Evolutionary conservation across 73 alveolate species (phyloP).

Genomic region (Uronychia binucleata): DNA sequence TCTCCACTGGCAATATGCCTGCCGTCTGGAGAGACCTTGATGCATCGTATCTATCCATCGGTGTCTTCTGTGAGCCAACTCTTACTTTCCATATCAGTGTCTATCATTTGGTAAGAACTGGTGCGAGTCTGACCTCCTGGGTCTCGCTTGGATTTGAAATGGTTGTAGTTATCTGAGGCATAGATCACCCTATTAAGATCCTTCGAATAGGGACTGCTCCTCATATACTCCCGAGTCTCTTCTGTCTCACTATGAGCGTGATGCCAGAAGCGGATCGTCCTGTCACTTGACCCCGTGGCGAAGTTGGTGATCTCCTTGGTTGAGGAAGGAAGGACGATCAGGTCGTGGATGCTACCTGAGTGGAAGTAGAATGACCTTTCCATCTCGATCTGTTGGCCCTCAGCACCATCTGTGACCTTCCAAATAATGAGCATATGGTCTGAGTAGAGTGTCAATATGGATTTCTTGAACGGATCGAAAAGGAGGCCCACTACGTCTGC

Average conservation of each 20-base stretch:
- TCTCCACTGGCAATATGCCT: slow-evolving; percentile 79
- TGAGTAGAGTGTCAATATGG: neutral
- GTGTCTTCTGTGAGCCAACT: too few relatives aligned
- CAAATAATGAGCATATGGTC: neutral
- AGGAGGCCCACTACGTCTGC: neutral
- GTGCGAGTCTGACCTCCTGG: neutral
- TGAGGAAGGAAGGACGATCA: neutral
- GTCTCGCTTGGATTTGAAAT: neutral
- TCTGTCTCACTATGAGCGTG: neutral
- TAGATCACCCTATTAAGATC: slow-evolving; percentile 1
- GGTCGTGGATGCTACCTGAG: neutral
- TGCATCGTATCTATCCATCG: slow-evolving; percentile 66
- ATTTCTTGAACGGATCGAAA: neutral
- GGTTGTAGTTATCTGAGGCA: neutral
- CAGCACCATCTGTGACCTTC: neutral
- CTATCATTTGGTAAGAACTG: neutral
- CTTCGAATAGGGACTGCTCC: neutral
- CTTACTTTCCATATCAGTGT: slow-evolving; percentile 1
- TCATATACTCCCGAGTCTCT: neutral
- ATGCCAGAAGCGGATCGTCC: slow-evolving; percentile 4
- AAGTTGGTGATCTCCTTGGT: neutral
- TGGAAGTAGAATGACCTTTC: slow-evolving; percentile 1
- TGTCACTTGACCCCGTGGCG: slow-evolving; percentile 1
- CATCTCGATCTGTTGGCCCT: neutral
- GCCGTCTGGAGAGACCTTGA: slow-evolving; percentile 73